Evolutionary conservation across 805 yeast genomes (phyloP).

Genomic region (Barnettozyma sp.): DNA sequence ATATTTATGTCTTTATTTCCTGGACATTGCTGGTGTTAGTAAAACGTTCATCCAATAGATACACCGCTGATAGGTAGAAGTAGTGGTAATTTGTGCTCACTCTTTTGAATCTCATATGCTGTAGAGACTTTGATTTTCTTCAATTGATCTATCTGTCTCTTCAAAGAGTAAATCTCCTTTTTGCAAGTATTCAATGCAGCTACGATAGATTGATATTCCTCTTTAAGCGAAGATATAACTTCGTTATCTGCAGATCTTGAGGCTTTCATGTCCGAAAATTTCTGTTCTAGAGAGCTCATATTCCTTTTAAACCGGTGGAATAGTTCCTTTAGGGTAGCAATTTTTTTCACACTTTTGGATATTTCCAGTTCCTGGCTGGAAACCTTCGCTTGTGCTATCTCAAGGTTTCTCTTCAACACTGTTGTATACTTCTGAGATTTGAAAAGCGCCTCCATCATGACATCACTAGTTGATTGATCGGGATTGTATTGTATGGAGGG

Average conservation of each 20-base stretch:
- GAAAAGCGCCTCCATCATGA: slow-evolving; percentile 32
- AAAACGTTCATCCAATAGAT: slow-evolving; percentile 7
- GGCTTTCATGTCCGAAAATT: slow-evolving; percentile 18
- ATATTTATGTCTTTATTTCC: slow-evolving; percentile 30
- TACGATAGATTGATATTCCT: slow-evolving; percentile 17
- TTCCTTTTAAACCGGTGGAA: slow-evolving; percentile 22
- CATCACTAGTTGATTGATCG: slow-evolving; percentile 28
- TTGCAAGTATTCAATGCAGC: slow-evolving; percentile 19
- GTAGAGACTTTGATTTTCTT: slow-evolving; percentile 21
- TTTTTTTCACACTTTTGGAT: slow-evolving; percentile 18
- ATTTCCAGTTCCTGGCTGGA: slow-evolving; percentile 23
- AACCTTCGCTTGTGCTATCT: slow-evolving; percentile 24
- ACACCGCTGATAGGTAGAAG: background rate
- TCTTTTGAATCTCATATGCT: slow-evolving; percentile 20
- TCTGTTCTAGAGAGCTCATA: slow-evolving; percentile 21
- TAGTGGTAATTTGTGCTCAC: slow-evolving; percentile 6
- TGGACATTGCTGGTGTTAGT: slow-evolving; percentile 15
- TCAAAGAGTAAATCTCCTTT: slow-evolving; percentile 19
- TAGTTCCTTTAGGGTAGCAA: slow-evolving; percentile 18
- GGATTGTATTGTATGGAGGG: too few relatives aligned
- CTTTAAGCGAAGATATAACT: slow-evolving; percentile 20
- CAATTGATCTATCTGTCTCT: slow-evolving; percentile 21
- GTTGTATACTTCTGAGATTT: slow-evolving; percentile 33
- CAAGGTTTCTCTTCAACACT: slow-evolving; percentile 28
- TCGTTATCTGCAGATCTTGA: slow-evolving; percentile 22